Conservation (phyloP, 2,329 filamentous ascomycete genomes). For the Fusarium agapanthi region DNA sequence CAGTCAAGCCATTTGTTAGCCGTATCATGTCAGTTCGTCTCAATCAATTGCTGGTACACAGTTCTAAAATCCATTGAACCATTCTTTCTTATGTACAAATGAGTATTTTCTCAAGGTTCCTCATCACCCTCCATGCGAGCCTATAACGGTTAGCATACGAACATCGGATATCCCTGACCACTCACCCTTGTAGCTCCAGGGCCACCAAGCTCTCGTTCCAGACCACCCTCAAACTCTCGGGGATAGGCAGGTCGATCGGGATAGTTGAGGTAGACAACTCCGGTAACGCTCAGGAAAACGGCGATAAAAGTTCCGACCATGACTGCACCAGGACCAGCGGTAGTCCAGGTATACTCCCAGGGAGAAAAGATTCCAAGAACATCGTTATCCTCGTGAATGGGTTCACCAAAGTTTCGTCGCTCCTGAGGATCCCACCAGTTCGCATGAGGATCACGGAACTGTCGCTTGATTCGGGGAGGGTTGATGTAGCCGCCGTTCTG, state of each 20-base stretch:
- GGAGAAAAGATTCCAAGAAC: constrained; percentile 88
- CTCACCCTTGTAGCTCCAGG: constrained; percentile 72
- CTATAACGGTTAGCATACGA: constrained; percentile 47
- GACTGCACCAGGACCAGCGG: constrained; percentile 72
- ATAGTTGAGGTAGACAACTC: constrained; percentile 73
- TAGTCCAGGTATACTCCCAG: constrained; percentile 86
- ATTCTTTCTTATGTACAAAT: constrained; percentile 50
- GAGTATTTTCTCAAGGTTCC: constrained; percentile 54
- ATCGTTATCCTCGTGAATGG: constrained; percentile 96
- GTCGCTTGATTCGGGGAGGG: constrained; percentile 81
- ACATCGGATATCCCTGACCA: constrained; percentile 30
- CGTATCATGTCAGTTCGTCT: neutral
- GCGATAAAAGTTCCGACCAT: constrained; percentile 75
- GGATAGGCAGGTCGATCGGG: constrained; percentile 76
- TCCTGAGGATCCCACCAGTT: constrained; percentile 99
- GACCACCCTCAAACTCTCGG: constrained; percentile 75
- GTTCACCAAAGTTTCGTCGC: constrained; percentile 94
- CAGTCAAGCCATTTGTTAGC: neutral
- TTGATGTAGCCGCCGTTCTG: constrained; percentile 89
- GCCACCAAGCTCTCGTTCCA: constrained; percentile 80
- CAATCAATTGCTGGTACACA: neutral
- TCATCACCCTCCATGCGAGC: constrained; percentile 65
- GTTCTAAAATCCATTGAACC: constrained; percentile 29
- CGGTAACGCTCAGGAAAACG: constrained; percentile 70
- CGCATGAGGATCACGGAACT: constrained; percentile 90